These are phyloP conservation scores for Sanghuangporus sanghuang DNA, from an alignment of 1,284 basidiomycete genomes.

Conservation along the genomic window DNA sequence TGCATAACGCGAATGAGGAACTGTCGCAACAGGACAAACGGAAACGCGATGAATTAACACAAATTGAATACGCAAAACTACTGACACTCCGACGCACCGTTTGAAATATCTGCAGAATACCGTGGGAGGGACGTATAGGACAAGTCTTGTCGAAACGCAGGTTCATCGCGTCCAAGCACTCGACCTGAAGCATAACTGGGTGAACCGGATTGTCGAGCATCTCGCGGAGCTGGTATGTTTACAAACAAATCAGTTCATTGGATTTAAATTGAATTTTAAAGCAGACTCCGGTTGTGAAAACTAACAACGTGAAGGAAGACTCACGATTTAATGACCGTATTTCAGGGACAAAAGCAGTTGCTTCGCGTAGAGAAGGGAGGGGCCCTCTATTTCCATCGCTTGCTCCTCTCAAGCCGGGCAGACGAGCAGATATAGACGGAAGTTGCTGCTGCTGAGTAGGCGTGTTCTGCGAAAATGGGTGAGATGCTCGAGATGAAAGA, in stretches of 20 bases:
- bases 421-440: not conserved
- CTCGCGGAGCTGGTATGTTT: not conserved
- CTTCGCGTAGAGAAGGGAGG: not conserved
- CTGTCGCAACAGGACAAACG: not conserved
- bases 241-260: not conserved
- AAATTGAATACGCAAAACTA: not conserved
- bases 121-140: constrained; percentile 12
- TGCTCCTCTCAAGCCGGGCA: not conserved
- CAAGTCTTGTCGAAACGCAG: not conserved
- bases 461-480: not conserved
- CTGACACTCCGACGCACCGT: not conserved
- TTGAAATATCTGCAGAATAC: constrained; percentile 1
- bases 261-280: not conserved
- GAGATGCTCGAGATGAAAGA: not conserved
- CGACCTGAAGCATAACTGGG: not conserved
- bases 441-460: not conserved
- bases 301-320: no score
- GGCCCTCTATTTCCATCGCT: not conserved
- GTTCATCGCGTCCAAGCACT: not conserved
- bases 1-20: not conserved
- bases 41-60: not conserved
- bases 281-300: no score
- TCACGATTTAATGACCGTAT: not conserved
- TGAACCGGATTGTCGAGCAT: not conserved
- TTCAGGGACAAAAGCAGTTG: not conserved